phyloP scores from a whole-genome alignment of 352 stramenopile genomes.

The Phytopythium chamaehyphon region DNA sequence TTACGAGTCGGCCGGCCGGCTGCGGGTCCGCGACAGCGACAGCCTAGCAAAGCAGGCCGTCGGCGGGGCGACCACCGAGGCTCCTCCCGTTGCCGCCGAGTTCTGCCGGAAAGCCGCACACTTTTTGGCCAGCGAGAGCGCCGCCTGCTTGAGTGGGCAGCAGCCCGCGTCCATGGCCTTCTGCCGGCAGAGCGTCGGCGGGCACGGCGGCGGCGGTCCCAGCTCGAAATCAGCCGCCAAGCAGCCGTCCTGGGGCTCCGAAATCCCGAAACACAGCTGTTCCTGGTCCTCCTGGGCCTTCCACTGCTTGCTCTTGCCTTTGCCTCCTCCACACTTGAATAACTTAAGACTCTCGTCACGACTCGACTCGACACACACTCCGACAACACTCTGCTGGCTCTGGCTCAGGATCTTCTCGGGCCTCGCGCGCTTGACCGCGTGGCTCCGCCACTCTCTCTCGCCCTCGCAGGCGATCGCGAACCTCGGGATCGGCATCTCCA shows the following conservation, averaged over 20 bases:
- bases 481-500: too few relatives aligned
- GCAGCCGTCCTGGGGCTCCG: conserved; percentile 2
- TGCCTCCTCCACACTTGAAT: too few relatives aligned
- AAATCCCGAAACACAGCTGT: background rate
- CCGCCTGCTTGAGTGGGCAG: conserved; percentile 7
- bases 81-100: background rate
- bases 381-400: conserved; percentile 3
- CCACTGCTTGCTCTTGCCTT: too few relatives aligned
- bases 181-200: conserved; percentile 30
- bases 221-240: conserved; percentile 23
- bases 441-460: conserved; percentile 3
- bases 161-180: conserved; percentile 25
- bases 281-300: too few relatives aligned
- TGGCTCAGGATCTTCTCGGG: conserved; percentile 2
- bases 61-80: conserved; percentile 1
- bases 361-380: too few relatives aligned
- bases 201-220: conserved; percentile 22
- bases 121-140: conserved; percentile 1
- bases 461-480: too few relatives aligned
- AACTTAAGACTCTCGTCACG: too few relatives aligned
- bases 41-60: conserved; percentile 2
- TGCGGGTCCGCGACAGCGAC: conserved; percentile 6
- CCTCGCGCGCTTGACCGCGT: conserved; percentile 2
- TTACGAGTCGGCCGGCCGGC: conserved; percentile 1
- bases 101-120: background rate